Evolutionary conservation across 306 rosid genomes (phyloP), one percentile per base, ranked within the genome.

Genomic region (Gastrolobium villosum): DNA sequence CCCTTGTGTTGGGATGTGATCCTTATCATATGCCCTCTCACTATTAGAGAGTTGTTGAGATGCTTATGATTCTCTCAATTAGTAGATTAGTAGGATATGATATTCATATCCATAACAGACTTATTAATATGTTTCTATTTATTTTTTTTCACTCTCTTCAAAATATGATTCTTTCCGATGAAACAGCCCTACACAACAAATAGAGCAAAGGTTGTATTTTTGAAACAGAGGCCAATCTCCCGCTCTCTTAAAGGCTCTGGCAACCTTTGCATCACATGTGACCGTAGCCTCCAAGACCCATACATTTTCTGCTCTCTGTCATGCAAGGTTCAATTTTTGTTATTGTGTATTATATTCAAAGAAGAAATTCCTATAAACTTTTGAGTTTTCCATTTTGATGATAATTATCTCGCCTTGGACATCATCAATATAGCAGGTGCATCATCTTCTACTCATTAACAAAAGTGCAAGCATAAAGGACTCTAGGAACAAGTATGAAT

Each of bases 161-260:
- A 44, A 39, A 39, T 72, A 56, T 30, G 35, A 68, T 34, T 32
- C 13, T 65, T 36, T 48, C 7, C 4, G 15, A 6, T 20, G 36
- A 76, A 28, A 66, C 83, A 86, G 89, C 63, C 89, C 1, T 86
- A 86, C 85, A 86, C 81, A 63, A 83, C 85, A 55, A 86, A 86
- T 59, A 80, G 82, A 46, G 83, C 87, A 6, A 86, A 79, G 80
- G 87, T 86, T 5, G 81, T 83, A 3, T 86, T 80, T 86, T 66
- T 86, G 72, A 83, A 86, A 40, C 82, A 67, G 1, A 83, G 87
- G 81, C 46, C 79, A 39, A 50, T 11, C 40, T 67, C 81, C 4
- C 64, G 81, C 40, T 55, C 78, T 34, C 59, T 54, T 5, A 76
- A 62, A 80, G 81, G 83, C 49, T 80, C 70, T 2, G 56, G 70